phyloP scores from a whole-genome alignment of 2,329 filamentous ascomycete genomes.

The Stachybotrys chlorohalonatus region DNA sequence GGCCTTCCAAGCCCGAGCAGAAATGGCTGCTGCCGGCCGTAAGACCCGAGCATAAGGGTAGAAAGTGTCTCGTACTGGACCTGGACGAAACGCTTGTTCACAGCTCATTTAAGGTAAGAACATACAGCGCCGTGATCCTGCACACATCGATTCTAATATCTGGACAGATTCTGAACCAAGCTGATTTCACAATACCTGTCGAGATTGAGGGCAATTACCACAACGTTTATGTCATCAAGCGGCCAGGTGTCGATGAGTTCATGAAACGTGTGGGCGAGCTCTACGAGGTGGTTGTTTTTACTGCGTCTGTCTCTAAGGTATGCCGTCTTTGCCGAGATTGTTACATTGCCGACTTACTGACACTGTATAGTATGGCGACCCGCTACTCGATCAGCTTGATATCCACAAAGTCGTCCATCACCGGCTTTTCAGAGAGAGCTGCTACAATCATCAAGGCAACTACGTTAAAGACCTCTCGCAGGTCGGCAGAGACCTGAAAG shows the following conservation, averaged over 20 bases:
- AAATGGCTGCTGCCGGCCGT: slow-evolving; percentile 77
- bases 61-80: slow-evolving; percentile 92
- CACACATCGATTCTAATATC: too few species aligned
- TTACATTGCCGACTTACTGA: background rate
- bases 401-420: slow-evolving; percentile 97
- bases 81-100: slow-evolving; percentile 95
- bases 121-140: too few species aligned
- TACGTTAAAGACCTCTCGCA: slow-evolving; percentile 99
- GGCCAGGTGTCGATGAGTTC: slow-evolving; percentile 96
- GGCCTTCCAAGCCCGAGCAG: slow-evolving; percentile 33
- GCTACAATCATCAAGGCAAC: slow-evolving; percentile 98
- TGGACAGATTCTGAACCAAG: slow-evolving; percentile 85
- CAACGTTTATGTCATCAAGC: slow-evolving; percentile 98
- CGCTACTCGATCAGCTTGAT: slow-evolving; percentile 88
- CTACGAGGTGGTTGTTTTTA: slow-evolving; percentile 98
- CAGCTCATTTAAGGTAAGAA: slow-evolving; percentile 88
- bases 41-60: slow-evolving; percentile 68
- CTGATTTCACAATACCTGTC: slow-evolving; percentile 97
- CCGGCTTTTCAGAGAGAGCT: slow-evolving; percentile 92
- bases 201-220: slow-evolving; percentile 99
- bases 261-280: slow-evolving; percentile 98
- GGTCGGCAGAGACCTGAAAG: slow-evolving; percentile 87
- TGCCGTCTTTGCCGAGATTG: slow-evolving; percentile 3
- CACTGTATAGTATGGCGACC: slow-evolving; percentile 73
- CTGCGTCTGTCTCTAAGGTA: slow-evolving; percentile 95